Evolutionary conservation across 805 yeast genomes (phyloP).

Genomic region (Cyberlindnera mycetangii): DNA sequence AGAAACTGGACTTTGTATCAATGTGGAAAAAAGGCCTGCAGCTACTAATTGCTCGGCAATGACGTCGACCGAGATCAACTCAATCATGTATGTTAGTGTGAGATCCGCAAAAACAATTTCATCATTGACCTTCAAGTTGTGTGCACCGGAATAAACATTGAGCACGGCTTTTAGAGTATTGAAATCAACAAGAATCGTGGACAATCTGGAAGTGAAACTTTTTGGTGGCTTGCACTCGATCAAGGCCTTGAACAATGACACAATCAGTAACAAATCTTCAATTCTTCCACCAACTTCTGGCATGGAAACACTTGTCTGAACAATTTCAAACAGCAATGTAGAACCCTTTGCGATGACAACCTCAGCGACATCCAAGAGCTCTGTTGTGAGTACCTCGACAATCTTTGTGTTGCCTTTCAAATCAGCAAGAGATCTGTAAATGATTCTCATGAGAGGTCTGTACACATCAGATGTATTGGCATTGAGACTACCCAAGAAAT

Average conservation of each 20-base stretch:
- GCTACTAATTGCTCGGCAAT: conserved; percentile 66
- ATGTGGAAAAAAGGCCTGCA: conserved; percentile 61
- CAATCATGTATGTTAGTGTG: conserved; percentile 64
- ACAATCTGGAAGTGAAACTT: conserved; percentile 46
- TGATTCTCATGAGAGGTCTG: conserved; percentile 58
- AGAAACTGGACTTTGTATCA: conserved; percentile 75
- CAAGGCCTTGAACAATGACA: conserved; percentile 62
- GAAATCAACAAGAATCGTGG: conserved; percentile 49
- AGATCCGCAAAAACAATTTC: conserved; percentile 74
- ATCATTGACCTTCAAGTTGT: conserved; percentile 52
- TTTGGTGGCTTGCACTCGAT: conserved; percentile 46
- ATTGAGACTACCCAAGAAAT: conserved; percentile 42
- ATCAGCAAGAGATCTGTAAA: conserved; percentile 46
- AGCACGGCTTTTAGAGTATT: conserved; percentile 63
- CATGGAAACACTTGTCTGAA: conserved; percentile 50
- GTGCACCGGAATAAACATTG: conserved; percentile 66
- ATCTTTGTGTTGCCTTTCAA: conserved; percentile 41
- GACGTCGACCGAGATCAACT: conserved; percentile 55
- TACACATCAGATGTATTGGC: conserved; percentile 41
- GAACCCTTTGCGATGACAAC: conserved; percentile 64
- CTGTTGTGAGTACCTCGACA: conserved; percentile 45
- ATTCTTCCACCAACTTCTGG: conserved; percentile 43
- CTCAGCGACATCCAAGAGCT: conserved; percentile 57
- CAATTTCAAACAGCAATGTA: conserved; percentile 52
- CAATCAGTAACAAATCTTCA: conserved; percentile 62